Base-by-base conservation (phyloP, 2,329 filamentous ascomycete genomes). In the Ceratocystis papillata region DNA sequence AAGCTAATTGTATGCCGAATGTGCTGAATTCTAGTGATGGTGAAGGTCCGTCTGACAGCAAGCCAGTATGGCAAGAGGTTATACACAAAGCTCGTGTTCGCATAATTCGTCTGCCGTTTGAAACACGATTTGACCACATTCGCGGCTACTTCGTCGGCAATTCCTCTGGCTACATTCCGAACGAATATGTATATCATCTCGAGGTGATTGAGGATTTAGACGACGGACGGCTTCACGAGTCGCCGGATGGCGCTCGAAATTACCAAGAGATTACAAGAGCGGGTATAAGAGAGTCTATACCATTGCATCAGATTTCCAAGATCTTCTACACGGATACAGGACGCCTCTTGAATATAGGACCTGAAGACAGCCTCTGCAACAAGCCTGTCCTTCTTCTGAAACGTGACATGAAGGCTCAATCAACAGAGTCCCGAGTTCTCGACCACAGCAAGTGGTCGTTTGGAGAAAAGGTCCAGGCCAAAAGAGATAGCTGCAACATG, bases 301-400 rank as follows among this genome's bases (percentile, higher is more conserved):
- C 81, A 0, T 75, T 83, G 3, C 74, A 78, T 44, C 78, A 84
- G 71, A 82, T 96, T 4, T 89, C 90, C 5, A 96, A 95, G 72
- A 90, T 96, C 41, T 96, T 96, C 75, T 96, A 96, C 72, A 90
- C 91, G 0, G 89, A 96, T 70, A 95, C 90, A 0, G 91, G 91
- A 20, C 89, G 89, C 70, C 89, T 96, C 8, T 79, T 96, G 30
- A 96, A 96, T 68, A 91, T 96, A 65, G 78, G 79, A 17, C 76
- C 75, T 25, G 75, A 76, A 5, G 50, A 62, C 3, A 73, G 76
- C 20, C 78, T 70, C 63, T 76, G 74, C 44, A 75, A 74, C 60
- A 73, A 71, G 12, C 75, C 75, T 5, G 72, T 76, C 1, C 68
- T 77, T 5, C 72, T 73, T 67, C 69, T 74, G 68, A 73, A 76